Conservation (phyloP, 345 rosid genomes). For the Bruguiera gymnorhiza region DNA sequence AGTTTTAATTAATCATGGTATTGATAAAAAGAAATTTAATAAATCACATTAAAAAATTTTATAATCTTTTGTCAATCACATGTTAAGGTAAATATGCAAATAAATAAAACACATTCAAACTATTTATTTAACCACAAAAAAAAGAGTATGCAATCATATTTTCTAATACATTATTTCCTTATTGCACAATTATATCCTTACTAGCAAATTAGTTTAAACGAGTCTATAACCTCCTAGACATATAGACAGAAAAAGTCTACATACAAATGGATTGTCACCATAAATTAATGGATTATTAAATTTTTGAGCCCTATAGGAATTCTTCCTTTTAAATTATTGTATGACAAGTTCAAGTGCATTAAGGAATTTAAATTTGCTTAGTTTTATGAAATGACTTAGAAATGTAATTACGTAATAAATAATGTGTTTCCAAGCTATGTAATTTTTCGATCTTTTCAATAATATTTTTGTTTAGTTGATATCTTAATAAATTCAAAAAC, state of each 20-base stretch:
- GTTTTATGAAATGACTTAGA: not conserved
- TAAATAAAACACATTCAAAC: too few species aligned
- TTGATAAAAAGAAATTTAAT: too few species aligned
- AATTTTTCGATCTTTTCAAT: not conserved
- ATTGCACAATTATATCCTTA: not conserved
- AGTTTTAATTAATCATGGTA: too few species aligned
- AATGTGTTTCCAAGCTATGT: not conserved
- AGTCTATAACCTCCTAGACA: not conserved
- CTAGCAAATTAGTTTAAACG: not conserved
- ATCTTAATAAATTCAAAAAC: not conserved
- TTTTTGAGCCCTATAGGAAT: not conserved
- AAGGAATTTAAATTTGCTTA: not conserved
- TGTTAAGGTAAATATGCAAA: too few species aligned
- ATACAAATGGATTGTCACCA: not conserved
- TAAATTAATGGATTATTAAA: not conserved
- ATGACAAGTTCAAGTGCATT: not conserved
- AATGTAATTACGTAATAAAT: not conserved
- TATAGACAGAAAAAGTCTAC: not conserved
- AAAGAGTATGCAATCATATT: not conserved
- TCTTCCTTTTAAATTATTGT: not conserved
- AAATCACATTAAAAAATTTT: too few species aligned
- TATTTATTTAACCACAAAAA: too few species aligned
- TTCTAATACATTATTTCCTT: not conserved
- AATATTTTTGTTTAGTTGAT: not conserved
- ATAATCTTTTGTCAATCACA: too few species aligned